Evolutionary conservation across 2,329 filamentous ascomycete genomes (phyloP), one percentile per base, ranked within the genome.

Genomic region (Huntiella moniliformis): DNA sequence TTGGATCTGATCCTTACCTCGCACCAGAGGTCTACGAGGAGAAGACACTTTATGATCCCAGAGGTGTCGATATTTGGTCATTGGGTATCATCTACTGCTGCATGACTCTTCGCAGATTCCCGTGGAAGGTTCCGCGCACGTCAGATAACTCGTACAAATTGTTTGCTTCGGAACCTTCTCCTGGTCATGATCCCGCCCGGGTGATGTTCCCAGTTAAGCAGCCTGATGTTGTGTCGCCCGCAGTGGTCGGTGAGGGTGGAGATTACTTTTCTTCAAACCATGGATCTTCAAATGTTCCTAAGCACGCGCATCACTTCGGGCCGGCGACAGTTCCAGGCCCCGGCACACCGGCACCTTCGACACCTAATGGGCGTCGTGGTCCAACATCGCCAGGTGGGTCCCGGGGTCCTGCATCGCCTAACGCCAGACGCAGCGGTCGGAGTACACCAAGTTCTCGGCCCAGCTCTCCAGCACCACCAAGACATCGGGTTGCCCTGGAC

Each of bases 11-110:
- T 63, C 91, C 91, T 3, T 98, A 98, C 59, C 73, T 98, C 38
- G 91, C 91, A 0, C 91, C 91, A 0, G 91, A 98, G 61, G 91
- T 98, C 1, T 96, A 96, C 56, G 87, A 95, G 53, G 76, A 87
- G 51, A 77, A 81, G 53, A 18, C 28, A 22, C 87, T 86, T 57
- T 98, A 98, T 59, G 87, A 98, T 56, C 86, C 91, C 1, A 82
- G 87, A 51, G 84, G 86, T 5, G 84, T 88, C 1, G 91, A 98
- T 63, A 86, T 98, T 50, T 98, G 91, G 91, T 98, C 91, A 8
- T 68, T 98, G 50, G 91, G 88, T 13, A 98, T 98, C 54, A 96
- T 98, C 46, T 98, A 88, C 63, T 96, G 91, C 63, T 98, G 91
- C 67, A 98, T 98, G 91, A 91, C 85, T 4, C 68, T 98, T 37